phyloP scores from a whole-genome alignment of 1,284 basidiomycete genomes.

The Ganoderma meredithae region DNA sequence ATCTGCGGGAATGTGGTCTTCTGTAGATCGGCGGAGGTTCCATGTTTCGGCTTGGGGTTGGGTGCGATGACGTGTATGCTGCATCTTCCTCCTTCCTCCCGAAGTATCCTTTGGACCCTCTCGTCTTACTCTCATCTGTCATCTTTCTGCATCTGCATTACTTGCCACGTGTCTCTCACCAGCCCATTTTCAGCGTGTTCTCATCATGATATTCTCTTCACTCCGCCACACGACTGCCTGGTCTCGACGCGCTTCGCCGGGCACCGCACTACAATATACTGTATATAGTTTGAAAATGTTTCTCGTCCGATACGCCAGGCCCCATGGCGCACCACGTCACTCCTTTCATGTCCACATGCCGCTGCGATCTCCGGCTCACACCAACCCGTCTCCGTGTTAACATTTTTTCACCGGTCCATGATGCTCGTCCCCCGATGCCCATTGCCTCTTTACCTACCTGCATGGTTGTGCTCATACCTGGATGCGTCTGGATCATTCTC shows the following conservation, averaged over 20 bases:
- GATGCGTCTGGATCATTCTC: constrained; percentile 33
- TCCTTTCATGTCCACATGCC: constrained; percentile 33
- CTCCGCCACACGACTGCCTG: constrained; percentile 13
- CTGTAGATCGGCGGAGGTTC: constrained; percentile 52
- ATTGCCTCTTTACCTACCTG: constrained; percentile 10
- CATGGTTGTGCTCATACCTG: constrained; percentile 35
- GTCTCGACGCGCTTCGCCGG: constrained; percentile 19
- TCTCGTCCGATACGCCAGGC: constrained; percentile 25
- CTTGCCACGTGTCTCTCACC: constrained; percentile 24
- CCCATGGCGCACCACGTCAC: constrained; percentile 28
- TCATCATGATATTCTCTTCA: constrained; percentile 25
- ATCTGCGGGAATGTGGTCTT: constrained; percentile 86
- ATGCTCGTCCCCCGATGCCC: constrained; percentile 20
- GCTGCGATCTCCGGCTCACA: constrained; percentile 24
- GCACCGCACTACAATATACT: constrained; percentile 33
- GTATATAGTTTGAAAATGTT: constrained; percentile 36
- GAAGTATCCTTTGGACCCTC: background rate
- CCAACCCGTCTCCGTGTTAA: constrained; percentile 3
- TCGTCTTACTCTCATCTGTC: constrained; percentile 20
- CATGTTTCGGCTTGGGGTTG: constrained; percentile 12
- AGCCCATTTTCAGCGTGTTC: constrained; percentile 10
- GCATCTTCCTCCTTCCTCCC: constrained; percentile 20
- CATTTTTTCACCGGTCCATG: constrained; percentile 24
- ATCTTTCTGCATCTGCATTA: constrained; percentile 27
- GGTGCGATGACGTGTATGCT: constrained; percentile 26